phyloP scores from a whole-genome alignment of 768 basidiomycete genomes.

The Suillus weaverae region DNA sequence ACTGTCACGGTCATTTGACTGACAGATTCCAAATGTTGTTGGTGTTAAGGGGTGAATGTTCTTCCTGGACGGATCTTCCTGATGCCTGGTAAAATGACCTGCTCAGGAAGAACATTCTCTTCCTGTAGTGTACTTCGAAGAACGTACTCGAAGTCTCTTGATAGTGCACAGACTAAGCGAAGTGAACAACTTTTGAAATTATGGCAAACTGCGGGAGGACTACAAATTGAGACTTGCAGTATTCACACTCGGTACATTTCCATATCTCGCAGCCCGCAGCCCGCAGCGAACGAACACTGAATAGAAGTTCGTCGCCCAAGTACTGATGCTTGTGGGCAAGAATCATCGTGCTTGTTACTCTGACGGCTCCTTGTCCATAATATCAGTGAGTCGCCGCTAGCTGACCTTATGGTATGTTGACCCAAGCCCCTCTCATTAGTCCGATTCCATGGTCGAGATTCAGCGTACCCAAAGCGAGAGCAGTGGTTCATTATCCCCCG shows the following conservation, averaged over 20 bases:
- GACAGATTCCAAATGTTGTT: background rate
- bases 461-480: conserved; percentile 37
- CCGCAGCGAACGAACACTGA: conserved; percentile 10
- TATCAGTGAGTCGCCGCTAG: conserved; percentile 41
- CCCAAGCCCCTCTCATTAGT: conserved; percentile 29
- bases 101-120: background rate
- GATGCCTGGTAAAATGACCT: background rate
- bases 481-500: conserved; percentile 9
- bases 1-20: background rate
- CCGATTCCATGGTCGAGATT: conserved; percentile 76
- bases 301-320: conserved; percentile 2
- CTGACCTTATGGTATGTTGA: conserved; percentile 10
- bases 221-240: background rate
- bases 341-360: conserved; percentile 35
- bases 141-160: background rate
- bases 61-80: background rate
- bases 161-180: background rate
- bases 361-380: conserved; percentile 47
- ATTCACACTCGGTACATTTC: conserved; percentile 5
- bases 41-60: background rate
- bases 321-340: conserved; percentile 20
- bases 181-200: background rate
- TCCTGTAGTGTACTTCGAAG: background rate
- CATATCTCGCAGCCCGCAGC: conserved; percentile 6
- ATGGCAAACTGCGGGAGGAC: conserved; percentile 19